Base-by-base conservation (phyloP, 495 filamentous ascomycete genomes). In the Halenospora varia region DNA sequence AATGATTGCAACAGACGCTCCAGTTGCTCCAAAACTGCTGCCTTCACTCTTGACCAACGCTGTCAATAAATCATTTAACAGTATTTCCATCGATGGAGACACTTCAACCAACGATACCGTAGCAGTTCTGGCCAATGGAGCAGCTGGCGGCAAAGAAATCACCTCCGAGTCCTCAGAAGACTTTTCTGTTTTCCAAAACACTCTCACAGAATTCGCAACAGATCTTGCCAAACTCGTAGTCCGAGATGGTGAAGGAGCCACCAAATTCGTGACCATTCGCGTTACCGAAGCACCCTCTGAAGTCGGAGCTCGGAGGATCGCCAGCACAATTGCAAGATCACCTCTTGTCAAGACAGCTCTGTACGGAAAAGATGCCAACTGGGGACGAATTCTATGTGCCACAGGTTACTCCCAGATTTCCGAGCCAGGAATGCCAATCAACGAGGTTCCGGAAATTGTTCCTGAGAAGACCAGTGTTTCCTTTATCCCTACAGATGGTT, bases 81-180 rank as follows among this genome's bases (percentile, higher is more conserved):
- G 89, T 66, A 97, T 99, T 67, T 92, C 88, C 62, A 87, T 99
- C 53, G 94, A 99, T 72, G 94, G 94, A 55, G 92, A 96, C 73
- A 97, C 93, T 3, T 90, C 85, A 64, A 97, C 94, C 23, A 99
- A 97, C 77, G 94, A 99, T 76, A 97, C 94, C 2, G 79, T 99
- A 50, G 91, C 91, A 1, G 73, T 99, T 35, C 82, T 99, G 8
- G 92, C 94, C 57, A 99, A 99, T 70, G 95, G 94, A 47, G 92
- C 91, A 17, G 92, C 89, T 3, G 91, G 91, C 26, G 92, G 92
- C 47, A 68, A 77, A n/a, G 76, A 80, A 35, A 76, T 89, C 25
- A 70, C 69, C 2, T 72, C 77, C 2, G 70, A 83, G 40, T 69
- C 76, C 13, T 81, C 82, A 15, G 77, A 78, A 11, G 88, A 88